phyloP scores from a whole-genome alignment of 306 rosid genomes.

The Boehmeria nivea region DNA sequence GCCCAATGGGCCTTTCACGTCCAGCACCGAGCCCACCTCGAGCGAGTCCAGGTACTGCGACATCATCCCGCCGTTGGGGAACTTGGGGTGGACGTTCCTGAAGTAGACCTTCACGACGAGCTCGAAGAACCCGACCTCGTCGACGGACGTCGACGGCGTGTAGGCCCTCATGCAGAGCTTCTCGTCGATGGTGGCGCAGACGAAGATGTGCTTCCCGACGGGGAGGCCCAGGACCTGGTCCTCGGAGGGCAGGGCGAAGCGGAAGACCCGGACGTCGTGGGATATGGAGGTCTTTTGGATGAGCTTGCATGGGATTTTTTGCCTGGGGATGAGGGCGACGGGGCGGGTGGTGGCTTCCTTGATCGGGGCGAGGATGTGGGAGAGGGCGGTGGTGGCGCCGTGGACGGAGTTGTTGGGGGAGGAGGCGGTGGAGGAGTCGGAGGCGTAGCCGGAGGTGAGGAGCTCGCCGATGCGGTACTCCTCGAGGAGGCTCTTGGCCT shows the following conservation, averaged over 20 bases:
- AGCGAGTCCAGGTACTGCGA: constrained; percentile 59
- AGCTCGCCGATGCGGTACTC: constrained; percentile 63
- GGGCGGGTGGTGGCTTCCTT: constrained; percentile 25
- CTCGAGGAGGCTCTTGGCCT: constrained; percentile 67
- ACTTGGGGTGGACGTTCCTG: constrained; percentile 58
- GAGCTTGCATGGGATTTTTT: constrained; percentile 63
- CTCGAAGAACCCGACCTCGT: constrained; percentile 64
- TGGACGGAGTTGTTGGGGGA: constrained; percentile 61
- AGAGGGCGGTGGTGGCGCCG: constrained; percentile 27
- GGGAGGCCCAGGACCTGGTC: constrained; percentile 65
- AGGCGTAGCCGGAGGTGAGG: constrained; percentile 34
- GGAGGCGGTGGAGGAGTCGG: constrained; percentile 44
- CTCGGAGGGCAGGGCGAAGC: constrained; percentile 53
- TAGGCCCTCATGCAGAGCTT: constrained; percentile 91
- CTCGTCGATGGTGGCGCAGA: constrained; percentile 47
- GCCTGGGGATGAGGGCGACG: constrained; percentile 52
- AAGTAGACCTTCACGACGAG: constrained; percentile 67
- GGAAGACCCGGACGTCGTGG: constrained; percentile 56
- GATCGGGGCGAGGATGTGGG: constrained; percentile 39
- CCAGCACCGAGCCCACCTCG: constrained; percentile 34
- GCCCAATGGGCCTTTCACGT: constrained; percentile 84
- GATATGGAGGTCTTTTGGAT: constrained; percentile 44
- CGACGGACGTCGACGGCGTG: constrained; percentile 57
- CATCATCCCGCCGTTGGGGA: constrained; percentile 74
- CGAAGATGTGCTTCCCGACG: constrained; percentile 68